A percentile compares a stretch with the other conserved stretches of the same genome.
Evolutionary conservation across 1,139 yeast species (phyloP).

Genomic region (Kodamaea fungicola): DNA sequence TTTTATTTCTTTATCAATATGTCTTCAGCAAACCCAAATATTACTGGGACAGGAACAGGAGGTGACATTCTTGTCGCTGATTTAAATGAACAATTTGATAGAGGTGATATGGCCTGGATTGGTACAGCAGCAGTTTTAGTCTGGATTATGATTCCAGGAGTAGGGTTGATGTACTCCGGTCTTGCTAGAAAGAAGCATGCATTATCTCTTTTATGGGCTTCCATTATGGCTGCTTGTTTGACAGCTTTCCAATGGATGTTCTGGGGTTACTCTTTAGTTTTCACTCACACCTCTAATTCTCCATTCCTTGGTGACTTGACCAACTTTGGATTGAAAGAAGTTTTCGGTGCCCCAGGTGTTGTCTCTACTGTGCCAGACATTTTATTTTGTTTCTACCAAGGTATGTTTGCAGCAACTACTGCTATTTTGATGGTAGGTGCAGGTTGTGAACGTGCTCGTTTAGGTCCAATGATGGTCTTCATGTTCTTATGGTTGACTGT

Average conservation of each 20-base stretch:
- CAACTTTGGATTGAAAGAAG: constrained; percentile 76
- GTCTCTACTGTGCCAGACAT: constrained; percentile 78
- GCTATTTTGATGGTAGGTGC: constrained; percentile 95
- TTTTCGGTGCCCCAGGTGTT: constrained; percentile 75
- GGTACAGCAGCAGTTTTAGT: constrained; percentile 73
- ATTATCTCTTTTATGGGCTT: constrained; percentile 87
- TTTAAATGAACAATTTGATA: constrained; percentile 68
- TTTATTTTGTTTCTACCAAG: constrained; percentile 84
- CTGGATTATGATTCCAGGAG: constrained; percentile 95
- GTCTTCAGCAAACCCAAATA: constrained; percentile 14
- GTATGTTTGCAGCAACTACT: constrained; percentile 92
- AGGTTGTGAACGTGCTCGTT: constrained; percentile 95
- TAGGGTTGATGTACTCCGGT: constrained; percentile 88
- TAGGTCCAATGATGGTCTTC: constrained; percentile 94
- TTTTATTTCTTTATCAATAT: constrained; percentile 1
- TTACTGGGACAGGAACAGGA: constrained; percentile 62
- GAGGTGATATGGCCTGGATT: constrained; percentile 86
- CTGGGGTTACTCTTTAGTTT: constrained; percentile 92
- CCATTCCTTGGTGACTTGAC: constrained; percentile 74
- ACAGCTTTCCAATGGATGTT: constrained; percentile 93
- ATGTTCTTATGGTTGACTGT: constrained; percentile 93
- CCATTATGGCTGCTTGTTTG: constrained; percentile 79
- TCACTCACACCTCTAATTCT: constrained; percentile 66
- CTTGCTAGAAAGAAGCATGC: constrained; percentile 91
- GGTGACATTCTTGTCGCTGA: constrained; percentile 75